These are phyloP conservation scores for Solanum chacoense DNA, from an alignment of 305 asterid genomes.

Conservation along the genomic window DNA sequence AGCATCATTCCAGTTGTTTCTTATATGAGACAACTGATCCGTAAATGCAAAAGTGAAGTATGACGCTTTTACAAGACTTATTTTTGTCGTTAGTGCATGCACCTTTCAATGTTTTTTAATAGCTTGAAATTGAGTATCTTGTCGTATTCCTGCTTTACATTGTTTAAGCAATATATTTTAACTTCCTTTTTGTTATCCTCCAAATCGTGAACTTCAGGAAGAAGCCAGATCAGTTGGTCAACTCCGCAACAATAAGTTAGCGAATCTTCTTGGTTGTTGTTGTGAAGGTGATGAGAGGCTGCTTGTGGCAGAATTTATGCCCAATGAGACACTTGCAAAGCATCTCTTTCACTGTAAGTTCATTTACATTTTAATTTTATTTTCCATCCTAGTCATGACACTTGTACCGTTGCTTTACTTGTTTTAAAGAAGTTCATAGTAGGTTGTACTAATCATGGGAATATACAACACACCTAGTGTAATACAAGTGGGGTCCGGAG, in stretches of 20 bases:
- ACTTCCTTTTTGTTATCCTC: neutral
- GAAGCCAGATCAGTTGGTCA: slow-evolving; percentile 91
- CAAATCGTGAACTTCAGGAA: slow-evolving; percentile 36
- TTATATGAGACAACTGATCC: neutral
- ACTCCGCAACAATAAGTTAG: slow-evolving; percentile 66
- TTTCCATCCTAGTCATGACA: neutral
- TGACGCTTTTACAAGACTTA: neutral
- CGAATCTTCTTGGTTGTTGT: slow-evolving; percentile 89
- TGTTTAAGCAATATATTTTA: slow-evolving; percentile 4
- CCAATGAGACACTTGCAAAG: slow-evolving; percentile 83
- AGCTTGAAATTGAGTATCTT: neutral
- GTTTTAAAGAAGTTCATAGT: neutral
- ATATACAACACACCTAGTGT: neutral
- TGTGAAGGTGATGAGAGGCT: slow-evolving; percentile 93
- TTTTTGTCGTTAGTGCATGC: neutral
- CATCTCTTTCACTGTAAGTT: slow-evolving; percentile 89
- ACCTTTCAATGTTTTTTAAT: neutral
- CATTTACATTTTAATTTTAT: neutral
- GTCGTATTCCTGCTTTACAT: neutral
- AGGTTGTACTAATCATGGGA: neutral
- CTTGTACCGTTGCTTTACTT: neutral
- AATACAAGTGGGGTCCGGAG: neutral
- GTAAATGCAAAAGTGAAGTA: neutral
- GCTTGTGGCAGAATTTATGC: slow-evolving; percentile 90
- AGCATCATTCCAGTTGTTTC: neutral